Evolutionary conservation across 345 rosid genomes (phyloP).

Genomic region (Aurinia saxatilis): DNA sequence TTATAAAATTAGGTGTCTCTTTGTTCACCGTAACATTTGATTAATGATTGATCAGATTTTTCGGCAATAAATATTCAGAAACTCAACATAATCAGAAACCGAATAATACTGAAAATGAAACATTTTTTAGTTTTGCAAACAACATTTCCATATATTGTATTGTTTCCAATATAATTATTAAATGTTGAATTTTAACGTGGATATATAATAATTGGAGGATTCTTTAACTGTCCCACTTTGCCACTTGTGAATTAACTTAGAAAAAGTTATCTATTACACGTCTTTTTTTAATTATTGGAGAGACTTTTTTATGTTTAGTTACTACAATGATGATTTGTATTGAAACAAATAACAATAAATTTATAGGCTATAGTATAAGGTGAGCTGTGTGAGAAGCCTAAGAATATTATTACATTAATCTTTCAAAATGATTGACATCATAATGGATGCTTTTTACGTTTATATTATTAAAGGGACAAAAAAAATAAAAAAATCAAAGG

Average conservation of each 20-base stretch:
- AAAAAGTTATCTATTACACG: neutral
- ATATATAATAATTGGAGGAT: conserved; percentile 2
- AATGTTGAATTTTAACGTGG: neutral
- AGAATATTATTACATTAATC: conserved; percentile 21
- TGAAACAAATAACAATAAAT: neutral
- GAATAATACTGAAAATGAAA: neutral
- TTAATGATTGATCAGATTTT: conserved; percentile 4
- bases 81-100: neutral
- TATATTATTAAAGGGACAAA: conserved; percentile 4
- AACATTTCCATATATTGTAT: neutral
- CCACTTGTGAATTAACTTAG: conserved; percentile 3
- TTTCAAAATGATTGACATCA: conserved; percentile 31
- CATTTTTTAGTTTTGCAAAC: neutral
- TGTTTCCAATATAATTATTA: neutral
- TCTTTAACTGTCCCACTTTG: conserved; percentile 23
- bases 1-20: neutral
- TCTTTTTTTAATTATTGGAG: neutral
- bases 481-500: neutral
- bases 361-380: neutral
- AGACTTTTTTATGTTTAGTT: neutral
- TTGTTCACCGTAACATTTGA: conserved; percentile 7
- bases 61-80: neutral
- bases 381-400: conserved; percentile 29
- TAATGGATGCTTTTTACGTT: conserved; percentile 21
- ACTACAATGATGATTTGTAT: conserved; percentile 2